phyloP scores from a whole-genome alignment of 768 basidiomycete genomes.

The Russula lepida region DNA sequence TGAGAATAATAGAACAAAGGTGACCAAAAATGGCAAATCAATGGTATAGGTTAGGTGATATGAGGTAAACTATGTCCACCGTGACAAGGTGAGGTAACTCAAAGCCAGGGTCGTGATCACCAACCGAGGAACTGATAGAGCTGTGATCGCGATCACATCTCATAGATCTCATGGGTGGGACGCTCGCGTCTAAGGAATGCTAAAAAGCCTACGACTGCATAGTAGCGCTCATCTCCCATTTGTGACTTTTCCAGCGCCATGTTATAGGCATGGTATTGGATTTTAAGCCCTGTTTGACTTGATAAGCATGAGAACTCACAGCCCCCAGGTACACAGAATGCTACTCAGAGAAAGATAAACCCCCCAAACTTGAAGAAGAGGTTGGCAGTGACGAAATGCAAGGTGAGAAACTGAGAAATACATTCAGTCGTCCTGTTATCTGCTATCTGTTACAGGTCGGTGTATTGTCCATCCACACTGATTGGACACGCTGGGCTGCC shows the following conservation, averaged over 20 bases:
- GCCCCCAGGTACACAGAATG: too few species aligned
- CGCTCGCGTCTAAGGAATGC: neutral
- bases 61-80: slow-evolving; percentile 11
- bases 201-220: neutral
- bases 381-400: too few species aligned
- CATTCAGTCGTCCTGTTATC: too few species aligned
- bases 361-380: too few species aligned
- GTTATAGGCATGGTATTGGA: too few species aligned
- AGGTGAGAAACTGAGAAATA: too few species aligned
- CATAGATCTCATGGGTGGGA: neutral
- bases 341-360: too few species aligned
- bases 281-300: too few species aligned
- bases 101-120: slow-evolving; percentile 2
- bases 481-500: neutral
- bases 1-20: slow-evolving; percentile 55
- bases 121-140: neutral
- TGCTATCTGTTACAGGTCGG: too few species aligned
- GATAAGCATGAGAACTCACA: too few species aligned
- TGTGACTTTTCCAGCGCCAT: too few species aligned
- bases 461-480: neutral
- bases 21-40: slow-evolving; percentile 37
- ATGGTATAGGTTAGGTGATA: slow-evolving; percentile 34
- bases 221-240: neutral
- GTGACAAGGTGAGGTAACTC: slow-evolving; percentile 25
- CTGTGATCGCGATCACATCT: neutral